Evolutionary conservation across 23 red algal genomes (phyloP).

Genomic region (Gracilariopsis chorda): DNA sequence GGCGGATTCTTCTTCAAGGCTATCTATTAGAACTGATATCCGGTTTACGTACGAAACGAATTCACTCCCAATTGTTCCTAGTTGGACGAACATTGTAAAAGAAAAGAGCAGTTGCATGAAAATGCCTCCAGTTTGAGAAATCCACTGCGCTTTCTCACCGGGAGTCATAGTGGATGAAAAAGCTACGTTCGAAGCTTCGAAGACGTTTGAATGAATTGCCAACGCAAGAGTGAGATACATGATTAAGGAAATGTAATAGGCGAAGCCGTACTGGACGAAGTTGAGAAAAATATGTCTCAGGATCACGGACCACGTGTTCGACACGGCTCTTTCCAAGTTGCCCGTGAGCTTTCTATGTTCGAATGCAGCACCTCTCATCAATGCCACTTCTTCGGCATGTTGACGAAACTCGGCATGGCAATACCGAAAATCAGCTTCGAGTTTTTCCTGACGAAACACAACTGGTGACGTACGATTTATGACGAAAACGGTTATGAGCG

Average conservation of each 20-base stretch:
- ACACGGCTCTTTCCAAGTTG: conserved; percentile 33
- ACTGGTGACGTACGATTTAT: conserved; percentile 66
- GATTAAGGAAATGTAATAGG: conserved; percentile 56
- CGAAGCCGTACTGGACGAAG: conserved; percentile 70
- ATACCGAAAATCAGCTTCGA: conserved; percentile 75
- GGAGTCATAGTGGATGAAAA: conserved; percentile 36
- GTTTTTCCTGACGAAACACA: conserved; percentile 54
- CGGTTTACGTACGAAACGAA: conserved; percentile 59
- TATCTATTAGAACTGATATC: conserved; percentile 6
- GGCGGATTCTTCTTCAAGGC: not conserved
- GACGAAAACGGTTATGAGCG: conserved; percentile 12
- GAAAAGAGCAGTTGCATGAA: conserved; percentile 82
- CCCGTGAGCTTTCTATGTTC: conserved; percentile 38
- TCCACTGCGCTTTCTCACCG: conserved; percentile 76
- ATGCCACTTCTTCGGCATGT: conserved; percentile 60
- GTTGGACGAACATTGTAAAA: conserved; percentile 77
- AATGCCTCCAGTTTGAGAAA: conserved; percentile 78
- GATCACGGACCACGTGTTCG: conserved; percentile 57
- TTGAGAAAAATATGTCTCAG: conserved; percentile 66
- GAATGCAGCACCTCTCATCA: conserved; percentile 47
- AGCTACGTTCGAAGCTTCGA: not conserved
- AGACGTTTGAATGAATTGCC: conserved; percentile 47
- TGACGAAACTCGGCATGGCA: conserved; percentile 66
- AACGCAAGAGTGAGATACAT: conserved; percentile 71
- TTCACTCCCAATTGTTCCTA: conserved; percentile 48